Percentiles rank a stretch among this genome's conserved stretches.
These are phyloP conservation scores for Neocatenulostroma microsporum DNA, from an alignment of 2,329 filamentous ascomycete genomes.

Conservation along the genomic window DNA sequence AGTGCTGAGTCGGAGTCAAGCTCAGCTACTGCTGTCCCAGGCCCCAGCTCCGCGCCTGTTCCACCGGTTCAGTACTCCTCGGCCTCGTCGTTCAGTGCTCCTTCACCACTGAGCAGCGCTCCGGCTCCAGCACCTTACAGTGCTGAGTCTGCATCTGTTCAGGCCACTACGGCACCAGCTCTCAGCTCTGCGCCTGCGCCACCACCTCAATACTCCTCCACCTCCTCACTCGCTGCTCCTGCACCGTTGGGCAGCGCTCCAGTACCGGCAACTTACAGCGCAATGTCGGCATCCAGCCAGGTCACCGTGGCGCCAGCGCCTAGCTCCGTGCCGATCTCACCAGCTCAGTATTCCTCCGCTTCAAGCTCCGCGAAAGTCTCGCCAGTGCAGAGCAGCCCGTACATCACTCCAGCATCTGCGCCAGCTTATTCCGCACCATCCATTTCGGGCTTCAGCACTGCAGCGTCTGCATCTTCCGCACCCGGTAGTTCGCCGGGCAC, in stretches of 20 bases:
- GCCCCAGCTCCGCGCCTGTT: too few relatives aligned
- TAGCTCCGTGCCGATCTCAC: neutral
- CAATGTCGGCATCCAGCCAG: too few relatives aligned
- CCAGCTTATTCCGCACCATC: neutral
- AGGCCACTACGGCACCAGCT: neutral
- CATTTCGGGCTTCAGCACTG: too few relatives aligned
- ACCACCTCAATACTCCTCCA: neutral
- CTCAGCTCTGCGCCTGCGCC: neutral
- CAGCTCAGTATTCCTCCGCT: neutral
- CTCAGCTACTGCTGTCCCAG: too few relatives aligned
- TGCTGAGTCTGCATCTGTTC: neutral
- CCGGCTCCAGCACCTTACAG: constrained; percentile 1
- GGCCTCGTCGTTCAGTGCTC: too few relatives aligned
- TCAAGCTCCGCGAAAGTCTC: neutral
- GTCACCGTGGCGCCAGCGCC: neutral
- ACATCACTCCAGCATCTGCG: neutral
- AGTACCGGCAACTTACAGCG: neutral
- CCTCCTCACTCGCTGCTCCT: too few relatives aligned
- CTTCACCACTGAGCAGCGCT: too few relatives aligned
- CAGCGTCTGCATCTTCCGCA: too few relatives aligned
- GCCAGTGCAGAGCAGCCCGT: constrained; percentile 1
- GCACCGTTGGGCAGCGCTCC: neutral
- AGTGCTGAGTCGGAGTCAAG: too few relatives aligned
- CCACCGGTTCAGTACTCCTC: too few relatives aligned
- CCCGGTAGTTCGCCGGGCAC: constrained; percentile 7